Evolutionary conservation across 2,329 filamentous ascomycete species (phyloP), one percentile per base, ranked within the genome.

Genomic region (Endothia cerciana): DNA sequence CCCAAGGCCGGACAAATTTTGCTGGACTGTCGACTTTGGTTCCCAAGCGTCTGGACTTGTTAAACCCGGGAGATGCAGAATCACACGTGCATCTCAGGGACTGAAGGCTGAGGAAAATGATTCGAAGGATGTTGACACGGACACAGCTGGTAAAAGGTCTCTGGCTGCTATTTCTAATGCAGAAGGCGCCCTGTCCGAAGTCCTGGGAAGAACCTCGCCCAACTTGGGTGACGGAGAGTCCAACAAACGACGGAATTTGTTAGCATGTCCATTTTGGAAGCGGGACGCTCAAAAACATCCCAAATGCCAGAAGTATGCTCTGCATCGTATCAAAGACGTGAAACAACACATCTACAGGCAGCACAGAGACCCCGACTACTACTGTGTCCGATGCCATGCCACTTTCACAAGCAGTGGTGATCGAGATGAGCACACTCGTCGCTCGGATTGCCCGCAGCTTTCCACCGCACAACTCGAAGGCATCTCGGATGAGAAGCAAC

Each of bases 281-380:
- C 10, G 4, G 22, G 5, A 60, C 7, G 43, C 62, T 2, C 62
- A 64, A 8, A 60, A 36, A 3, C 40, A 64, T 25, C 62, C 33
- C 3, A 19, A 8, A 1, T 64, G 62, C 22, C 45, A 51, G 22
- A 64, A 64, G 33, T 64, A 64, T 3, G 33, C 45, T 0, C 25
- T 60, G 3, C 36, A 40, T n/a, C 55, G 62, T 2, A 60, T 60
- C 41, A 60, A 64, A 6, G 62, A 58, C 17, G 62, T 63, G n/a
- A 63, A 63, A 11, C 62, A 63, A 33, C 62, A 63, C 6, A 1
- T 63, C 1, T 58, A 63, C 40, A 5, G 62, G 7, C 53, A 22
- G 11, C 62, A 63, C 30, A 58, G 36, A 17, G 41, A 63, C 2
- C 62, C 62, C 1, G 11, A 17, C 0, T 43, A 43, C 8, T 64